phyloP scores from a whole-genome alignment of 495 filamentous ascomycete genomes.

The Aspergillus ellipticus region DNA sequence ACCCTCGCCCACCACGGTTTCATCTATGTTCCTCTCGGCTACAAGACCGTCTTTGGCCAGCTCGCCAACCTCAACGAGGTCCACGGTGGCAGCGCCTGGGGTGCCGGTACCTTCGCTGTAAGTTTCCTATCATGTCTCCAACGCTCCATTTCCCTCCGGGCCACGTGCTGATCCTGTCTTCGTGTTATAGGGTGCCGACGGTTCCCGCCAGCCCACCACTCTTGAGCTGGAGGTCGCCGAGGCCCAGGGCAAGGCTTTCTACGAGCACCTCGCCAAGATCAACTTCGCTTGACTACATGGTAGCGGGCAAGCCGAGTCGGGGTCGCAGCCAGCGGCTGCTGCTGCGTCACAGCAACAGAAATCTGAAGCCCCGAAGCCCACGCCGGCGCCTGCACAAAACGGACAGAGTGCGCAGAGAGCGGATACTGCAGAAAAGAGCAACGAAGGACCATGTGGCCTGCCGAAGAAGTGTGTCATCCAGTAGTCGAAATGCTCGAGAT shows the following conservation, averaged over 20 bases:
- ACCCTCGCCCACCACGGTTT: slow-evolving; percentile 93
- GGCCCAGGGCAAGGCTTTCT: slow-evolving; percentile 84
- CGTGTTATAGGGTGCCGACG: slow-evolving; percentile 54
- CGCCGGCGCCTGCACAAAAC: slow-evolving; percentile 13
- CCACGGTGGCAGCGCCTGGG: slow-evolving; percentile 87
- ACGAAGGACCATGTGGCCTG: slow-evolving; percentile 65
- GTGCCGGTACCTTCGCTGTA: slow-evolving; percentile 88
- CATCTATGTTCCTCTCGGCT: slow-evolving; percentile 92
- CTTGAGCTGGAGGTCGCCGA: slow-evolving; percentile 75
- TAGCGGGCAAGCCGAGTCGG: slow-evolving; percentile 35
- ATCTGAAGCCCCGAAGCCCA: slow-evolving; percentile 16
- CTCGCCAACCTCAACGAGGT: slow-evolving; percentile 69
- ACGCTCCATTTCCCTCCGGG: not conserved
- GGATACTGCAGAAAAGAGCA: slow-evolving; percentile 35
- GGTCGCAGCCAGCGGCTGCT: slow-evolving; percentile 28
- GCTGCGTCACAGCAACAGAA: slow-evolving; percentile 15
- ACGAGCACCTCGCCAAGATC: slow-evolving; percentile 69
- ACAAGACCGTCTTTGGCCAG: slow-evolving; percentile 70
- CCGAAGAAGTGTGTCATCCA: slow-evolving; percentile 63
- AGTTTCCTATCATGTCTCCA: slow-evolving; percentile 19
- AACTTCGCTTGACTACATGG: slow-evolving; percentile 82
- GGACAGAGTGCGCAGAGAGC: slow-evolving; percentile 25
- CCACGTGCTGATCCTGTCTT: not conserved
- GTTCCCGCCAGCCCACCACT: slow-evolving; percentile 72
- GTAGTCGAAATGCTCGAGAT: slow-evolving; percentile 29